A percentile compares a stretch with the other conserved stretches of the same genome.
Conservation (phyloP, 2,329 filamentous ascomycete species). For the Hypoxylon sp. region DNA sequence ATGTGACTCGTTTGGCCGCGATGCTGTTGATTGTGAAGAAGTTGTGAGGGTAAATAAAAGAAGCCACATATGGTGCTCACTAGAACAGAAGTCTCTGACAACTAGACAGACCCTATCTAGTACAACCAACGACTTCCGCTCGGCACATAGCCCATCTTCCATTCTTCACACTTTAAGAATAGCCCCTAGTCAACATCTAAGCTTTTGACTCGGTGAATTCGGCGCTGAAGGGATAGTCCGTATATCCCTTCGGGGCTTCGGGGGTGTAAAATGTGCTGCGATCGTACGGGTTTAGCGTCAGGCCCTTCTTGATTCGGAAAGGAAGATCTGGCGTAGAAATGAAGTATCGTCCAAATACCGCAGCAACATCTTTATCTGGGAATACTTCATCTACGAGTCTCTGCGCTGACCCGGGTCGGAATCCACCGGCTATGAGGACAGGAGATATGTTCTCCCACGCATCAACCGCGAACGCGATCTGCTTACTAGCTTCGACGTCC, state of each 20-base stretch:
- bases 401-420: conserved; percentile 47
- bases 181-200: not conserved
- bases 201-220: conserved; percentile 41
- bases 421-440: conserved; percentile 57
- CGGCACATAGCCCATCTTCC: not conserved
- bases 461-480: conserved; percentile 55
- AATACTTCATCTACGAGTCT: conserved; percentile 53
- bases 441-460: conserved; percentile 53
- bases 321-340: conserved; percentile 50
- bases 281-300: conserved; percentile 45
- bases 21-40: not conserved
- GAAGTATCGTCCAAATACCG: conserved; percentile 50
- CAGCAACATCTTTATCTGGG: conserved; percentile 53
- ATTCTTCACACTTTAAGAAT: not conserved
- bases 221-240: conserved; percentile 56
- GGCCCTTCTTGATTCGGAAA: conserved; percentile 42
- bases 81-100: not conserved
- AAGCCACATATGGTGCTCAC: not conserved
- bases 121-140: not conserved
- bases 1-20: not conserved
- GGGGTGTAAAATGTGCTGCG: conserved; percentile 46
- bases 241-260: conserved; percentile 51
- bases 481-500: conserved; percentile 57
- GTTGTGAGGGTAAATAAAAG: not conserved
- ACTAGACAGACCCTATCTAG: not conserved